phyloP scores from a whole-genome alignment of 108 stramenopile genomes.

The Thalassiosira profunda region DNA sequence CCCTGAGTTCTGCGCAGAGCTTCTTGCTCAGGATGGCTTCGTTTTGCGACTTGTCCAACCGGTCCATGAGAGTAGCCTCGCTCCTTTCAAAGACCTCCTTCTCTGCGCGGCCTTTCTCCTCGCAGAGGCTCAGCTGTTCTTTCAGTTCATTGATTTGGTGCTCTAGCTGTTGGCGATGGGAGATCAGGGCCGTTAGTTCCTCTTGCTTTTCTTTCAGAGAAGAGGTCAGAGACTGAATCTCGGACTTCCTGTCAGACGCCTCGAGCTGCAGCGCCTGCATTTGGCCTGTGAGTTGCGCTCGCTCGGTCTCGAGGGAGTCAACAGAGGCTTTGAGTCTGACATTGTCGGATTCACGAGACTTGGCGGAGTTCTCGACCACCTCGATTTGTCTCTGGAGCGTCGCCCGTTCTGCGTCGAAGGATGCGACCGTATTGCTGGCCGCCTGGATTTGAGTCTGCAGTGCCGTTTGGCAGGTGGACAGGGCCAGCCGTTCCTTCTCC shows the following conservation, averaged over 20 bases:
- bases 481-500: not conserved
- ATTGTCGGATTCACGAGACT: not conserved
- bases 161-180: not conserved
- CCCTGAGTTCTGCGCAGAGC: slow-evolving; percentile 9
- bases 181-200: not conserved
- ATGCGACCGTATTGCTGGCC: not conserved
- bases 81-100: slow-evolving; percentile 6
- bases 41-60: not conserved
- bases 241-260: not conserved
- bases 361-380: not conserved
- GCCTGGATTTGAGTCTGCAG: not conserved
- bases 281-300: not conserved
- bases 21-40: slow-evolving; percentile 3
- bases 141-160: slow-evolving; percentile 7
- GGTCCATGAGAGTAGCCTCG: slow-evolving; percentile 2
- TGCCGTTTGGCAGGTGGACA: not conserved
- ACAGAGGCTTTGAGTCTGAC: not conserved
- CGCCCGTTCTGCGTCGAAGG: not conserved
- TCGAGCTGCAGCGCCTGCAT: not conserved
- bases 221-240: slow-evolving; percentile 13
- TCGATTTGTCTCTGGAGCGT: not conserved
- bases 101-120: slow-evolving; percentile 6
- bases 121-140: slow-evolving; percentile 1
- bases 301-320: not conserved
- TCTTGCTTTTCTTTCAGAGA: slow-evolving; percentile 5